Evolutionary conservation across 2,329 filamentous ascomycete genomes (phyloP).

Genomic region (Helotiales sp.): DNA sequence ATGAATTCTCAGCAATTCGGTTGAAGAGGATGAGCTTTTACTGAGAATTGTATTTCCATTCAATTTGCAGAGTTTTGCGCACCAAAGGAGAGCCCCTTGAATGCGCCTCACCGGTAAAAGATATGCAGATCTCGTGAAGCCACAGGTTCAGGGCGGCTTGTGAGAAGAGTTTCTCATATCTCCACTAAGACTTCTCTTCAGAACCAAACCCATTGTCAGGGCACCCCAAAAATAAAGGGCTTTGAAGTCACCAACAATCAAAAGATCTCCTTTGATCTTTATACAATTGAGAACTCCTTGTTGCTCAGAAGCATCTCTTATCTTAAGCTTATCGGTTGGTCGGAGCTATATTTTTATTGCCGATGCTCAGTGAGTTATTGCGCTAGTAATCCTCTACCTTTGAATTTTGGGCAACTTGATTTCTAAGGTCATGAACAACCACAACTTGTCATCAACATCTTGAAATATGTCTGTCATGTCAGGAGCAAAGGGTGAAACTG

Average conservation of each 20-base stretch:
- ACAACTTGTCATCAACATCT: background rate
- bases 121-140: background rate
- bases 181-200: background rate
- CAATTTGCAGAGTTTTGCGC: background rate
- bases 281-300: too few relatives aligned
- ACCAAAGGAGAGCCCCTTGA: background rate
- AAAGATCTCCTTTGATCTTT: background rate
- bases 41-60: background rate
- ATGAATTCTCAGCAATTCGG: background rate
- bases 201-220: background rate
- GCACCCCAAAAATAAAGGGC: background rate
- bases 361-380: background rate
- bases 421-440: background rate
- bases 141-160: background rate
- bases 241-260: background rate
- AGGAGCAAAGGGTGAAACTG: slow-evolving; percentile 30
- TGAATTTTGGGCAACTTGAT: background rate
- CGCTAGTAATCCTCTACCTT: background rate
- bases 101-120: background rate
- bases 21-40: background rate
- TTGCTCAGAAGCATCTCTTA: background rate
- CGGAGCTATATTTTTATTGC: background rate
- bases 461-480: slow-evolving; percentile 31
- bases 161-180: background rate
- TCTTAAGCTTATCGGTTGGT: too few relatives aligned